These are phyloP conservation scores for Bipolaris cookei DNA, from an alignment of 2,329 filamentous ascomycete genomes.

Conservation along the genomic window DNA sequence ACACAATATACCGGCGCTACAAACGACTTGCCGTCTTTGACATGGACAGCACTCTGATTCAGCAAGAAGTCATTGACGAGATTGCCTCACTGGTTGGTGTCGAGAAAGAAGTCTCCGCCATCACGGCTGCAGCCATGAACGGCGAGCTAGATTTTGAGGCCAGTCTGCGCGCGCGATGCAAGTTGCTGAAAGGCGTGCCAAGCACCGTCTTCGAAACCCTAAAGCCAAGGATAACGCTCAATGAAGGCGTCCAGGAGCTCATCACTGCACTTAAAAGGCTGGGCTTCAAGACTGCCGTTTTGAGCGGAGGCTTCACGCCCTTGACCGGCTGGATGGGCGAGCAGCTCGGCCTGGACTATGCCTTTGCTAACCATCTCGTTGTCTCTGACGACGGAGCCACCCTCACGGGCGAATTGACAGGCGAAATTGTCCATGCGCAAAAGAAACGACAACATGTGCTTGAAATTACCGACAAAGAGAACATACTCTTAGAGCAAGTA, in stretches of 20 bases:
- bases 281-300: slow-evolving; percentile 85
- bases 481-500: slow-evolving; percentile 68
- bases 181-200: slow-evolving; percentile 79
- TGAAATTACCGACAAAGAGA: slow-evolving; percentile 72
- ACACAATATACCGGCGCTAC: slow-evolving; percentile 76
- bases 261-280: slow-evolving; percentile 75
- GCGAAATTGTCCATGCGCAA: slow-evolving; percentile 76
- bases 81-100: slow-evolving; percentile 84
- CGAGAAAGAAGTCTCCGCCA: slow-evolving; percentile 81
- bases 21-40: slow-evolving; percentile 93
- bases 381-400: slow-evolving; percentile 60
- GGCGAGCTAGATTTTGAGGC: slow-evolving; percentile 92
- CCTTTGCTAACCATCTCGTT: slow-evolving; percentile 83
- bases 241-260: slow-evolving; percentile 77
- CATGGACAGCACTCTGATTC: slow-evolving; percentile 98
- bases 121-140: slow-evolving; percentile 93
- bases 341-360: slow-evolving; percentile 83
- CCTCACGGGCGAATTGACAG: slow-evolving; percentile 75
- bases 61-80: slow-evolving; percentile 97
- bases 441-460: slow-evolving; percentile 74
- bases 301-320: slow-evolving; percentile 91
- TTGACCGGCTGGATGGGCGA: slow-evolving; percentile 84
- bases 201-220: slow-evolving; percentile 80
- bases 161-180: slow-evolving; percentile 80
- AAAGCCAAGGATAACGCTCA: slow-evolving; percentile 76